A percentile compares a stretch with the other conserved stretches of the same genome.
These are phyloP conservation scores for Cladosporium phlei DNA, from an alignment of 2,329 filamentous ascomycete species.

Conservation along the genomic window DNA sequence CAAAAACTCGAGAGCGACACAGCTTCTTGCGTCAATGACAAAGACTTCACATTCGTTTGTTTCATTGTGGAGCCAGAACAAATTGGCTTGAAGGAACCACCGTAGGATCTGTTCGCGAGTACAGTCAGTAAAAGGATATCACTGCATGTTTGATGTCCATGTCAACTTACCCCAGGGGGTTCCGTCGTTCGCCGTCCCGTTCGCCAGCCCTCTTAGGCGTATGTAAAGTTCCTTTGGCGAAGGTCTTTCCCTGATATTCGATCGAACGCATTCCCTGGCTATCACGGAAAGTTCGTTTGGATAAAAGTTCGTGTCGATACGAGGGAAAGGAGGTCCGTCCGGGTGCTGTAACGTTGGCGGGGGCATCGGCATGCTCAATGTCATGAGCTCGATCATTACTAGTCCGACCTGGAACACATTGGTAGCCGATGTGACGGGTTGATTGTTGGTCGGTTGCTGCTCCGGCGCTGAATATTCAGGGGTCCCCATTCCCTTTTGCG, in stretches of 20 bases:
- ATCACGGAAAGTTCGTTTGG: neutral
- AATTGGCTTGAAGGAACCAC: too few relatives aligned
- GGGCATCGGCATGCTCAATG: neutral
- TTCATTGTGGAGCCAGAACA: too few relatives aligned
- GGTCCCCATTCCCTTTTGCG: neutral
- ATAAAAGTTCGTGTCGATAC: neutral
- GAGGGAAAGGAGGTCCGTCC: neutral
- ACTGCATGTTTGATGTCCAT: too few relatives aligned
- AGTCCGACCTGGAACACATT: slow-evolving; percentile 4
- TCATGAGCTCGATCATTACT: neutral
- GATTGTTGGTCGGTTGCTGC: neutral
- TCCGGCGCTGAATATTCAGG: neutral
- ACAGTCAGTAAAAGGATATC: too few relatives aligned
- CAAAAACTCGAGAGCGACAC: too few relatives aligned
- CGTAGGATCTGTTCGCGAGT: too few relatives aligned
- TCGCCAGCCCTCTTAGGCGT: neutral
- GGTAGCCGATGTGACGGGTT: neutral
- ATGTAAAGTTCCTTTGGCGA: neutral
- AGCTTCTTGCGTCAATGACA: too few relatives aligned
- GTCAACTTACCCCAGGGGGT: neutral
- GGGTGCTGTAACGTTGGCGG: neutral
- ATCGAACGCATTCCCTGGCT: neutral
- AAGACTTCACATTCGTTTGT: too few relatives aligned
- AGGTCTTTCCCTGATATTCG: neutral
- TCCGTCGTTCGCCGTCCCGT: neutral